Percentiles rank a stretch among this genome's conserved stretches.
phyloP scores from a whole-genome alignment of 139 green algal genomes.

The Chlorella sp. region DNA sequence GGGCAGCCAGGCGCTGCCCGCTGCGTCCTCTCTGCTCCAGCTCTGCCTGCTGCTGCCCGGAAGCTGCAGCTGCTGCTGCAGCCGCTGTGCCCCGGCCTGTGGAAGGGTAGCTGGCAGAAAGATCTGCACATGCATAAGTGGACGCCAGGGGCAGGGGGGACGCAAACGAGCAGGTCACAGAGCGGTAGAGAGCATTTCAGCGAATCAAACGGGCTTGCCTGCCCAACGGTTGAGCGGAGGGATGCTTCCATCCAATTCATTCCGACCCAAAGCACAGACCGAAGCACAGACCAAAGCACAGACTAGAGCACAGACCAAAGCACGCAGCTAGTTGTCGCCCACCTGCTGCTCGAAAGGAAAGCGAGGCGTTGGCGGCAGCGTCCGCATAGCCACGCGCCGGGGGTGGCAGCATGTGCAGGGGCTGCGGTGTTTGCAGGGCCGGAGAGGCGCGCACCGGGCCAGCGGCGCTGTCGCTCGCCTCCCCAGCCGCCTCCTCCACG shows the following conservation, averaged over 20 bases:
- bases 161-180: too few relatives aligned
- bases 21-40: background rate
- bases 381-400: background rate
- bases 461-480: background rate
- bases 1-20: background rate
- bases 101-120: background rate
- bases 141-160: background rate
- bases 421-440: slow-evolving; percentile 6
- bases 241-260: too few relatives aligned
- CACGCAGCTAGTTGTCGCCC: background rate
- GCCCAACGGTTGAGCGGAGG: too few relatives aligned
- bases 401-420: slow-evolving; percentile 14
- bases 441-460: background rate
- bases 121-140: background rate
- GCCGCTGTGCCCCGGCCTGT: background rate
- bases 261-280: too few relatives aligned
- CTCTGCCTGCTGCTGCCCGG: background rate
- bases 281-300: too few relatives aligned
- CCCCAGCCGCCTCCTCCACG: background rate
- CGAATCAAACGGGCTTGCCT: too few relatives aligned
- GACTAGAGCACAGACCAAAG: too few relatives aligned
- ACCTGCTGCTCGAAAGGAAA: background rate
- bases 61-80: background rate
- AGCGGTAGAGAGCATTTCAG: too few relatives aligned
- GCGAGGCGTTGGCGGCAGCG: background rate